Evolutionary conservation across 768 basidiomycete species (phyloP), one percentile per base, ranked within the genome.

Genomic region (Boletus subparvulus): DNA sequence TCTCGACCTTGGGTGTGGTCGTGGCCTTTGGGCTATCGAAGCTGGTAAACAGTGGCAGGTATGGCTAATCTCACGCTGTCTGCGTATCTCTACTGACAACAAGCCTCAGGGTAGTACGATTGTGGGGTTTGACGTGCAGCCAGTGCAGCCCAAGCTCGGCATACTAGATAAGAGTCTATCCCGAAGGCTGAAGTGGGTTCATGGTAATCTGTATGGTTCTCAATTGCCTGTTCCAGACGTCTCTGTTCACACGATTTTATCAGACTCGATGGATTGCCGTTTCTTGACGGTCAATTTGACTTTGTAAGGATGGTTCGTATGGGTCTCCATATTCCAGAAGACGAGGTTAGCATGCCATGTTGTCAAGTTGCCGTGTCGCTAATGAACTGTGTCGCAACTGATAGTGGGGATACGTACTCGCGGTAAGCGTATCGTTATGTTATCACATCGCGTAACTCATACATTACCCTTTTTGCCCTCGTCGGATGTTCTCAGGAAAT

Each of bases 1-100:
- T 0, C 80, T 92, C 12, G 87, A 90, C 63, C 70, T 92, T 10
- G 90, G 88, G 0, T 89, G 87, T 64, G 88, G 89, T 6, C 79
- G 75, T 44, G 89, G 89, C 2, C 78, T 79, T 49, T 92, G 90
- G 89, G 80, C 79, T 4, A 75, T 91, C 30, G 82, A 87, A 56
- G 87, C 87, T 6, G 87, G 84, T 3, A 82, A 77, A 61, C 71
- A 74, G 45, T 91, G 88, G 88, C 77, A 76, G 66, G 90, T 86
- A 56, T 42, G 81, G 69, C 37, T 36, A 13, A 45, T 54, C 30
- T 45, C 49, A 11, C 35, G 12, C 43, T 21, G 2, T 42, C 19
- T 19, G 3, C 33, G 19, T 43, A 12, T 28, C 33, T 45, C 21
- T 9, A 19, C 53, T 56, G 32, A 58, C 43, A 53, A 47, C 47